These are phyloP conservation scores for Phaseolus lunatus DNA, from an alignment of 306 rosid species.

Conservation along the genomic window DNA sequence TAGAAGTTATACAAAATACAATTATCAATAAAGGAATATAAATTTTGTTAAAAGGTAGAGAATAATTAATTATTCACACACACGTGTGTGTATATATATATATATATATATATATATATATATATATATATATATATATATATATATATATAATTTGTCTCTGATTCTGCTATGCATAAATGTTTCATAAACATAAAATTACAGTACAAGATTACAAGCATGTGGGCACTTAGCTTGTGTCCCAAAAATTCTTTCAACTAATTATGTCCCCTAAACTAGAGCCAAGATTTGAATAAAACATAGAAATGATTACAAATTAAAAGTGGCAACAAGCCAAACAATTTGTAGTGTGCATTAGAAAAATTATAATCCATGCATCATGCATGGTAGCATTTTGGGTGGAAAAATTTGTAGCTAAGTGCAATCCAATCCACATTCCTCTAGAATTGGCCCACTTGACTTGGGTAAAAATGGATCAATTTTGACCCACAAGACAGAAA, in stretches of 20 bases:
- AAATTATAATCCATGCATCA: not conserved
- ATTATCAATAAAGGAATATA: too few relatives aligned
- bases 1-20: too few relatives aligned
- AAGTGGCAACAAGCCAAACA: constrained; percentile 31
- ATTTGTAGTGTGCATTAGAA: too few relatives aligned
- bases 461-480: constrained; percentile 70
- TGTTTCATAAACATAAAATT: not conserved
- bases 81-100: too few relatives aligned
- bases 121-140: too few relatives aligned
- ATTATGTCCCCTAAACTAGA: not conserved
- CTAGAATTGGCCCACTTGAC: constrained; percentile 59
- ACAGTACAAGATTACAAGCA: not conserved
- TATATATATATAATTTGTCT: too few relatives aligned
- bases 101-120: too few relatives aligned
- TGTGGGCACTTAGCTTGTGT: not conserved
- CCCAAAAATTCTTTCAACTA: constrained; percentile 1
- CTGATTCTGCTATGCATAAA: too few relatives aligned
- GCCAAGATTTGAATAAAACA: not conserved
- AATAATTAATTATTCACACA: too few relatives aligned
- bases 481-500: constrained; percentile 73
- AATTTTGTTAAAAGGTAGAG: too few relatives aligned
- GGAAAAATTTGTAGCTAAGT: constrained; percentile 45
- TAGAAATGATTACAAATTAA: constrained; percentile 11
- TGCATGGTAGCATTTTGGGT: not conserved
- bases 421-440: constrained; percentile 84